phyloP scores from a whole-genome alignment of 805 yeast genomes.

The Alloascoidea africana region DNA sequence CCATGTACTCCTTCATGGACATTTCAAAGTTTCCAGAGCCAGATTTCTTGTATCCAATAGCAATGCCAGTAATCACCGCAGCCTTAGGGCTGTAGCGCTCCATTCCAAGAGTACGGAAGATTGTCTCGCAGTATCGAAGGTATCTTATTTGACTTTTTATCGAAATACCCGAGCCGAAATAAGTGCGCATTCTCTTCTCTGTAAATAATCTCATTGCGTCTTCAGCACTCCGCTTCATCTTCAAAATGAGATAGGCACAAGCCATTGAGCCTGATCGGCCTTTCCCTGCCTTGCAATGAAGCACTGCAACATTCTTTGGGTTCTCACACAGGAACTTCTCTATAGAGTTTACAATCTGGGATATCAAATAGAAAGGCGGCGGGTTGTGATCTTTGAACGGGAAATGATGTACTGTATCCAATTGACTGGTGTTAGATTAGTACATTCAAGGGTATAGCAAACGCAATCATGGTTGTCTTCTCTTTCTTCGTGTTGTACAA shows the following conservation, averaged over 20 bases:
- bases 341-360: slow-evolving; percentile 28
- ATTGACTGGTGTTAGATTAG: neutral
- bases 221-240: slow-evolving; percentile 20
- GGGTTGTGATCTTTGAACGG: slow-evolving; percentile 75
- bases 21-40: slow-evolving; percentile 11
- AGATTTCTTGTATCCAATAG: slow-evolving; percentile 2
- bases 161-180: slow-evolving; percentile 54
- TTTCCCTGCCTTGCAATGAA: slow-evolving; percentile 87
- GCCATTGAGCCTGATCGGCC: slow-evolving; percentile 77
- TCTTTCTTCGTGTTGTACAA: too few relatives aligned
- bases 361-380: slow-evolving; percentile 43
- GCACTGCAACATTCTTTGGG: slow-evolving; percentile 35
- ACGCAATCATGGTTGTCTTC: too few relatives aligned
- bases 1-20: slow-evolving; percentile 7
- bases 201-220: slow-evolving; percentile 42
- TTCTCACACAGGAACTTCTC: slow-evolving; percentile 21
- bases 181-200: slow-evolving; percentile 34
- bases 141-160: slow-evolving; percentile 57
- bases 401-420: slow-evolving; percentile 18
- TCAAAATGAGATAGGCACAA: slow-evolving; percentile 53
- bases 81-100: too few relatives aligned
- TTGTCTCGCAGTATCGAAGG: slow-evolving; percentile 37
- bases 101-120: slow-evolving; percentile 9
- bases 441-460: slow-evolving; percentile 7
- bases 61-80: slow-evolving; percentile 1